Conservation (phyloP, 2,329 filamentous ascomycete genomes). For the Nannizzia gypsea region DNA sequence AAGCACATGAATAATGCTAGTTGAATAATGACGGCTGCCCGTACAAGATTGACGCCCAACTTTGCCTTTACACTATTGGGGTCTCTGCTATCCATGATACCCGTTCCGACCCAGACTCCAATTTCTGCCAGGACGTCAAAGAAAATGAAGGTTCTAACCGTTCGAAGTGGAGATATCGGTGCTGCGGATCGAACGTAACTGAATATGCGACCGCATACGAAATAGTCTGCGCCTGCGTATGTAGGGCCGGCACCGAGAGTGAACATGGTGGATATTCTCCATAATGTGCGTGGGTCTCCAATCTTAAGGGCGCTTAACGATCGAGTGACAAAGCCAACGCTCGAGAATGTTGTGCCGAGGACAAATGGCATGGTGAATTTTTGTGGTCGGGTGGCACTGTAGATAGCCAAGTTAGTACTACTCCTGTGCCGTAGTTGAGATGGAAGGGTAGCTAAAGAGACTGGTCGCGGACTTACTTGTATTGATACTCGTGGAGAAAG, state of each 20-base stretch:
- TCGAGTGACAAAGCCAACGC: constrained; percentile 7
- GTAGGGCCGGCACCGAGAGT: constrained; percentile 11
- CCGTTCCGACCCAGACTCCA: constrained; percentile 7
- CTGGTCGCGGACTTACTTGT: neutral
- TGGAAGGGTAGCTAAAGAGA: neutral
- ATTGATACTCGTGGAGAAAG: constrained; percentile 3
- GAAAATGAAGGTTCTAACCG: constrained; percentile 9
- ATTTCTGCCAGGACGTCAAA: constrained; percentile 12
- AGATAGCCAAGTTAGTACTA: neutral
- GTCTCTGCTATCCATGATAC: neutral
- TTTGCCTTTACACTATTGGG: neutral
- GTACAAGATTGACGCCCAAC: constrained; percentile 7
- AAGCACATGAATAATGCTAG: constrained; percentile 6
- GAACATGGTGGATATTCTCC: constrained; percentile 7
- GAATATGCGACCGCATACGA: constrained; percentile 10
- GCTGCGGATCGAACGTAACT: constrained; percentile 9
- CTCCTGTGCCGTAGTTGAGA: neutral
- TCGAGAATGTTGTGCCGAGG: constrained; percentile 8
- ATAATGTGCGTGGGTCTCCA: constrained; percentile 4
- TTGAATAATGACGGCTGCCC: constrained; percentile 9
- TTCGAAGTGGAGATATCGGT: constrained; percentile 9
- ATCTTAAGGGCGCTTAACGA: constrained; percentile 2
- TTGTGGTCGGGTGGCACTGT: constrained; percentile 3
- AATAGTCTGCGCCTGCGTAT: constrained; percentile 12
- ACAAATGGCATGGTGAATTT: constrained; percentile 11